Percentiles rank a stretch among this genome's conserved stretches.
Evolutionary conservation across 495 filamentous ascomycete genomes (phyloP).

Genomic region (Opeltia flavorubescens): DNA sequence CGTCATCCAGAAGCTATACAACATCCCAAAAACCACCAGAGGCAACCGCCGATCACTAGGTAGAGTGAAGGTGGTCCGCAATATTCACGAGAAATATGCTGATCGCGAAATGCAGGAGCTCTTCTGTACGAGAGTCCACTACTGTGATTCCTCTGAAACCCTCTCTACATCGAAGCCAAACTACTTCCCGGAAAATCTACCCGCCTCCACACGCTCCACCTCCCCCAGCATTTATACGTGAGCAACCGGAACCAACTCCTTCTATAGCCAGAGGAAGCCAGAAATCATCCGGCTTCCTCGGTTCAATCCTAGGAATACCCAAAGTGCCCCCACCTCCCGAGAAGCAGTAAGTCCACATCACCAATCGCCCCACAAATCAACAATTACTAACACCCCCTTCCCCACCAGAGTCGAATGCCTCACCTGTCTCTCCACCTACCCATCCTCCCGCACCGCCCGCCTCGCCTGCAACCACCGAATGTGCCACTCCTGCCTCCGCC

Average conservation of each 20-base stretch:
- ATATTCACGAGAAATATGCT: not conserved
- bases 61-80: not conserved
- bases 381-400: not conserved
- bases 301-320: slow-evolving; percentile 23
- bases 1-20: slow-evolving; percentile 25
- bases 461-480: slow-evolving; percentile 64
- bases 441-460: slow-evolving; percentile 44
- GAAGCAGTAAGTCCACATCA: slow-evolving; percentile 20
- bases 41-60: slow-evolving; percentile 10
- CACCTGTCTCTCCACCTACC: slow-evolving; percentile 51
- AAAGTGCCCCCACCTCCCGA: slow-evolving; percentile 17
- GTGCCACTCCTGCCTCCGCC: slow-evolving; percentile 60
- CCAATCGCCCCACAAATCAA: not conserved
- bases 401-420: slow-evolving; percentile 47
- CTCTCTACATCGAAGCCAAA: slow-evolving; percentile 5
- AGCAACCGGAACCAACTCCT: slow-evolving; percentile 1
- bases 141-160: slow-evolving; percentile 1
- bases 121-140: slow-evolving; percentile 1
- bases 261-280: not conserved
- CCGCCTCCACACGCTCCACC: not conserved
- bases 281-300: slow-evolving; percentile 16
- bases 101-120: not conserved
- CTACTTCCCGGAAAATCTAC: not conserved
- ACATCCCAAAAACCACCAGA: slow-evolving; percentile 24
- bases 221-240: not conserved